Evolutionary conservation across 371 early-diverging fungal species (phyloP), one percentile per base, ranked within the genome.

Genomic region (Polyrhizophydium stewartii): DNA sequence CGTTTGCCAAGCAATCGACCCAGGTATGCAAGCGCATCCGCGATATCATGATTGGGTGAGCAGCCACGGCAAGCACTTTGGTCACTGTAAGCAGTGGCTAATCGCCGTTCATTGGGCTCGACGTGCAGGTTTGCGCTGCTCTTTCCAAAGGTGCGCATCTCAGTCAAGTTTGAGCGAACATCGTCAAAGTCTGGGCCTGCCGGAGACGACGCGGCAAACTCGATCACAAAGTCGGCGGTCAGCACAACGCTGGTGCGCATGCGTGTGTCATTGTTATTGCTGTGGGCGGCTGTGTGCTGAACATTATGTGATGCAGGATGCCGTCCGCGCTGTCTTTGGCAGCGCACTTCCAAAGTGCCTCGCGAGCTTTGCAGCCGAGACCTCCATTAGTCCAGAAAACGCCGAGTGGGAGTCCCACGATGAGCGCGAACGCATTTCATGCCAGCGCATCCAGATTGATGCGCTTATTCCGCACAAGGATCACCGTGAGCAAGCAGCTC

Each of bases 101-200:
- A n/a, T n/a, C n/a, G n/a, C 56, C 66, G 52, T 71, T 70, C 41
- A 66, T 68, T 40, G n/a, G n/a, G 71, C 19, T 19, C 61, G 51
- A 1, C 58, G 77, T 2, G 69, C 74, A 52, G 76, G 3, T 76
- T 69, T 50, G 71, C 69, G 13, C 61, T 81, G 2, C 35, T 67
- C 7, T 62, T 67, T 52, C 78, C 78, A 1, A 30, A 59, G 10
- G 49, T 78, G 16, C 66, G 82, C 12, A 69, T 81, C 27, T 55
- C 70, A 17, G 45, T 68, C 31, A 58, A 66, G 32, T 35, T 55
- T 55, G 56, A 32, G 28, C 19, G 24, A 19, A 12, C 40, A 40
- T 40, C 40, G 24, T 45, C 45, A 53, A 53, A 5, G 16, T 5
- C 3, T 25, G 27, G 53, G 10, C 25, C 35, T 2, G 5, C 32